Base-by-base conservation (phyloP, 495 filamentous ascomycete genomes). In the Podospora australis region DNA sequence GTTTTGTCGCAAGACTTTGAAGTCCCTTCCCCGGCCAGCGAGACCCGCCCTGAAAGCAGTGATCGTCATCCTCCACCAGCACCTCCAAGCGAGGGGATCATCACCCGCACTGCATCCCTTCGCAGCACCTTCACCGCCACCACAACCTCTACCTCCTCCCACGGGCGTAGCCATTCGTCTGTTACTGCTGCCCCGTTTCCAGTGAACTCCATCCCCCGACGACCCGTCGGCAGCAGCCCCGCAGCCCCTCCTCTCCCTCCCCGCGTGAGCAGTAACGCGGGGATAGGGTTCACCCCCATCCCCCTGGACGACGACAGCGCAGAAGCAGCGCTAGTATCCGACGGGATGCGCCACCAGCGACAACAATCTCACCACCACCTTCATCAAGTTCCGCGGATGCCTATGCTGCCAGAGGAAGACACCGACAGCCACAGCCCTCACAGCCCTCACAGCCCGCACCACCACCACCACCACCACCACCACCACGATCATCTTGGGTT, bases 101-200 rank as follows among this genome's bases (percentile, higher is more conserved):
- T 66, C 25, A 62, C 63, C 16, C 60, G 63, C 11, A 66, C 39
- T 47, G 49, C 58, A 2, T 66, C 63, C 4, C 24, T 64, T n/a
- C 56, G 63, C 23, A 64, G 60, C 59, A 62, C 45, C 19, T 21
- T 59, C 5, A 66, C 63, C 14, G 24, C 51, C 3, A 28, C 41
- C 11, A 54, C 53, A 9, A 23, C 41, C 3, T 49, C 44, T 1
- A 46, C 49, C 11, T 26, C 26, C 17, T 55, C 50, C 13, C 26
- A 50, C 14, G 38, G 6, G 11, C 40, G 40, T 16, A 13, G n/a
- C 5, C 0, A 21, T 26, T 43, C 16, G 14, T 21, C 39, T 19
- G 14, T 28, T 17, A 16, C 40, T 11, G 7, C 38, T 28, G 24
- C 10, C 22, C 21, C 47, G 30, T 40, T 41, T 24, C 25, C 36